Base-by-base conservation (phyloP, 371 early-diverging fungal species). In the Coemansia sp. region DNA sequence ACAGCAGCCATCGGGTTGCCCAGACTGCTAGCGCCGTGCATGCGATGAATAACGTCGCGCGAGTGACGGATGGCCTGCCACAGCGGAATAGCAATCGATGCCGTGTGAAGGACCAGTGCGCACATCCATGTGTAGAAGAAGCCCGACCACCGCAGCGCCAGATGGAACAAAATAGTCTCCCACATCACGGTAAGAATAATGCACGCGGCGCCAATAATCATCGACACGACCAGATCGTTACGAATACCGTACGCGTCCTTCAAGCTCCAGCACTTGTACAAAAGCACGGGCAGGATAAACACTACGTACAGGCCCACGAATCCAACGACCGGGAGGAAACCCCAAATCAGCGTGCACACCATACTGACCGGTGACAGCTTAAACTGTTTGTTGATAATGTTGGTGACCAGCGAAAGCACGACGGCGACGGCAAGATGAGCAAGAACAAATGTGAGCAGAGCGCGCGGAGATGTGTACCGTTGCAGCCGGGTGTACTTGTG, bases 221-320 rank as follows among this genome's bases (percentile, higher is more conserved):
- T 70, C 16, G 63, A 78, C 7, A 67, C 53, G 14, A 64, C 27
- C 18, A 78, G 55, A 26, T 78, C 78, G 62, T 78, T 74, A 18
- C 75, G 63, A 37, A 78, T 78, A n/a, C 78, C 79, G 48, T 68
- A 78, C 16, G 71, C 76, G 40, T 78, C 72, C 26, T 62, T 64
- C 37, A 67, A 47, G 31, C 56, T 55, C 67, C 67, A 66, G 54
- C 67, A 62, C 53, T 70, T 77, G 55, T 48, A 42, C 13, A 66
- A 50, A 11, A 78, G 22, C 13, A 52, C 42, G 2, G 79, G 79
- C 37, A 66, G 26, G 24, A 78, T 14, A 4, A 70, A 6, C 11
- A 74, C 39, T 6, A 51, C 40, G 29, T 67, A 71, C 24, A 62
- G 3, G 13, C 39, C 56, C 0, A 59, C 42, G 0, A 67, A 27